Conservation (phyloP, 352 stramenopile genomes). For the Pythium guiyangense region DNA sequence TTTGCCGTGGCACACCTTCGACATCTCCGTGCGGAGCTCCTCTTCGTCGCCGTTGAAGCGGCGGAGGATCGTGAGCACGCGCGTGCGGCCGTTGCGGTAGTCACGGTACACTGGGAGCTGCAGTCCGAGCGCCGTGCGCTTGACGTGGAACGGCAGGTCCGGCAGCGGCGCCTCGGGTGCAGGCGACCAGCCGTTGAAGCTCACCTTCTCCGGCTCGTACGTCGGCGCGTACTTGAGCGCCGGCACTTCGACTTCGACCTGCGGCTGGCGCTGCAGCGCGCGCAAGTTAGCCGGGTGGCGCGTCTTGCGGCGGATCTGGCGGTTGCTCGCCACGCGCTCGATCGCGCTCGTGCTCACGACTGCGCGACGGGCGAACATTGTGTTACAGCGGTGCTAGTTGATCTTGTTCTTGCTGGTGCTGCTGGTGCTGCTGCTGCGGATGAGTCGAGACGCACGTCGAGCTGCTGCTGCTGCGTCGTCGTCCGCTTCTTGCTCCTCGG, state of each 20-base stretch:
- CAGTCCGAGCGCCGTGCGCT: constrained; percentile 72
- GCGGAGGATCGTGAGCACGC: constrained; percentile 81
- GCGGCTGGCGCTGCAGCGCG: constrained; percentile 56
- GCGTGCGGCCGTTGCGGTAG: constrained; percentile 81
- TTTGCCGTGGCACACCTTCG: constrained; percentile 81
- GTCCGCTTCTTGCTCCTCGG: neutral
- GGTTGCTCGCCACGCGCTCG: constrained; percentile 78
- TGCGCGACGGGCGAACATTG: constrained; percentile 63
- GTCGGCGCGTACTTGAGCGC: constrained; percentile 80
- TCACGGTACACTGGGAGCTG: constrained; percentile 87
- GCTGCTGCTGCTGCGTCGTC: too few relatives aligned
- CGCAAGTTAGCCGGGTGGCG: constrained; percentile 70
- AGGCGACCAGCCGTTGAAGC: constrained; percentile 86
- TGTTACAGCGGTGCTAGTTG: neutral
- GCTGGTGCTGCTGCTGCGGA: constrained; percentile 3
- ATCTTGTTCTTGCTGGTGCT: constrained; percentile 12
- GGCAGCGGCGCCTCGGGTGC: constrained; percentile 60
- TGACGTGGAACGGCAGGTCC: constrained; percentile 68
- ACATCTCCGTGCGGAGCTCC: constrained; percentile 76
- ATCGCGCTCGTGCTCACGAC: constrained; percentile 40
- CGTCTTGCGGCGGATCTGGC: constrained; percentile 80
- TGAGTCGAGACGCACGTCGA: too few relatives aligned
- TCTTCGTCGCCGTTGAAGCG: constrained; percentile 76
- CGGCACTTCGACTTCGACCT: constrained; percentile 47
- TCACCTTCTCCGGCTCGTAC: constrained; percentile 77